Conservation (phyloP, 306 rosid genomes). For the Purshia tridentata region DNA sequence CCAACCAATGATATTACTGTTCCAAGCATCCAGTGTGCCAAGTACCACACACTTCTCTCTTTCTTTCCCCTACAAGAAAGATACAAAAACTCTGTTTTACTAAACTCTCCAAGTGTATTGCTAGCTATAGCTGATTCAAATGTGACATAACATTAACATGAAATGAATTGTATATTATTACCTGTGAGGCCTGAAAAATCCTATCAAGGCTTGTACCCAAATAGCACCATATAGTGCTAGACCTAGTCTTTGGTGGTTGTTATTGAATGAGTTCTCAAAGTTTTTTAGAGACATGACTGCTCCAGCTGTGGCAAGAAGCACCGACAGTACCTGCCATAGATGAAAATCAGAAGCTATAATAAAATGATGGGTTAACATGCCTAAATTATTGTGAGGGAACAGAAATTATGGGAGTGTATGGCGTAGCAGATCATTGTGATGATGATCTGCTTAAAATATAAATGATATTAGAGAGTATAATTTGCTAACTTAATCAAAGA, state of each 20-base stretch:
- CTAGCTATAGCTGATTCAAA: not conserved
- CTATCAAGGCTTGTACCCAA: constrained; percentile 65
- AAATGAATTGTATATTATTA: not conserved
- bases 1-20: constrained; percentile 66
- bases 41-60: constrained; percentile 75
- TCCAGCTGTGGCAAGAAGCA: constrained; percentile 71
- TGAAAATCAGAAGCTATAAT: constrained; percentile 15
- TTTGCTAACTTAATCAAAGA: not conserved
- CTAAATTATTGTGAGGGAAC: not conserved
- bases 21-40: constrained; percentile 85
- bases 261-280: constrained; percentile 90
- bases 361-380: constrained; percentile 2
- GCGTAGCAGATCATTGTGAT: not conserved
- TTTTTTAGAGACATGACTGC: constrained; percentile 74
- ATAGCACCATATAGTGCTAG: constrained; percentile 76
- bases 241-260: constrained; percentile 86
- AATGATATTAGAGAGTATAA: constrained; percentile 2
- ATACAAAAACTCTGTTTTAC: not conserved
- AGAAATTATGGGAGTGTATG: not conserved
- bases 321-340: constrained; percentile 55
- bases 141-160: not conserved
- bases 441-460: not conserved
- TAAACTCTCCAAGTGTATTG: not conserved
- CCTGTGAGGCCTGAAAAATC: constrained; percentile 93
- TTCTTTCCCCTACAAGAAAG: constrained; percentile 63